Evolutionary conservation across 306 rosid genomes (phyloP).

Genomic region (Vigna nakashimae): DNA sequence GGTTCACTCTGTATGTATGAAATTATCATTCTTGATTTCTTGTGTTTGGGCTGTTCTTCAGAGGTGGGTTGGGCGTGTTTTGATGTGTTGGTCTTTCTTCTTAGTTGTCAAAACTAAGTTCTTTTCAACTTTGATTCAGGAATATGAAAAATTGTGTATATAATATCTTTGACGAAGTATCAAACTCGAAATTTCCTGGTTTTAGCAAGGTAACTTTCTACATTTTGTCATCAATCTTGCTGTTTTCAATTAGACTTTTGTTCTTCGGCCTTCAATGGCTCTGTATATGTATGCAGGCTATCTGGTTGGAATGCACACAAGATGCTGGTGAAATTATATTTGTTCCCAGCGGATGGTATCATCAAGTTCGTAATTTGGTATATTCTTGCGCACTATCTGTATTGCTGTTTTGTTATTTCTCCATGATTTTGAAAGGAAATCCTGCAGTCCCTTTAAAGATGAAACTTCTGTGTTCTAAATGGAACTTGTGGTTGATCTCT

Average conservation of each 20-base stretch:
- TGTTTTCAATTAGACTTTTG: constrained; percentile 35
- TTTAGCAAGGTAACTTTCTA: constrained; percentile 65
- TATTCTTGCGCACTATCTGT: constrained; percentile 27
- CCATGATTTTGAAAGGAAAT: constrained; percentile 35
- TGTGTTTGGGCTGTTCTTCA: background rate
- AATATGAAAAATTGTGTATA: constrained; percentile 72
- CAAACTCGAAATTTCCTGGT: constrained; percentile 75
- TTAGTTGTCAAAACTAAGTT: constrained; percentile 31
- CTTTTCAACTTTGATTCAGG: constrained; percentile 60
- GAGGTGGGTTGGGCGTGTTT: background rate
- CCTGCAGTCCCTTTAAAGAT: constrained; percentile 2
- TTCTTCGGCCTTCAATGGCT: constrained; percentile 39
- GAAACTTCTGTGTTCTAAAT: constrained; percentile 17
- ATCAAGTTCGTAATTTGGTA: constrained; percentile 97
- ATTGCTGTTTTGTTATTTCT: constrained; percentile 24
- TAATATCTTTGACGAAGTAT: constrained; percentile 76
- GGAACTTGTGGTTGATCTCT: constrained; percentile 20
- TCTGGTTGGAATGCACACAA: constrained; percentile 90
- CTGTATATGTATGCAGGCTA: constrained; percentile 60
- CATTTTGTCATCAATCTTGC: constrained; percentile 36
- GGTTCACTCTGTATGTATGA: constrained; percentile 10
- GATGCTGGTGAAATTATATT: constrained; percentile 89
- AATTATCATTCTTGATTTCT: background rate
- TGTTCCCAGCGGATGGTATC: constrained; percentile 99
- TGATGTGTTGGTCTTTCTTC: constrained; percentile 30